Base-by-base conservation (phyloP, 108 stramenopile genomes). In the Stephanodiscus triporus region DNA sequence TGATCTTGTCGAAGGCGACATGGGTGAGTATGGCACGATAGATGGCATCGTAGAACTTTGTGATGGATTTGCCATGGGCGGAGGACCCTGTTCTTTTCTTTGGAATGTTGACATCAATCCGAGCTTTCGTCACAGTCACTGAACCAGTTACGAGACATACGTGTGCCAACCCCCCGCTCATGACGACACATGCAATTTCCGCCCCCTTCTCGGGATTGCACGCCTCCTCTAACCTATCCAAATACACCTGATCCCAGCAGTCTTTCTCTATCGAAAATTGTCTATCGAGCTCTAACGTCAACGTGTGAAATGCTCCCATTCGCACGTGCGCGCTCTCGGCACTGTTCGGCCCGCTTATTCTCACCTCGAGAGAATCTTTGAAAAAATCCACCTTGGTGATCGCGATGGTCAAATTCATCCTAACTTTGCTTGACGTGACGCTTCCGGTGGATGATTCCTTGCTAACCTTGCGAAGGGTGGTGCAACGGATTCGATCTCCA, bases 331-430 rank as follows among this genome's bases (percentile, higher is more conserved):
- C 81, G 34, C 81, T 89, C 78, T 97, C 94, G 22, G 69, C 81
- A 37, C 71, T 63, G 62, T 96, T 97, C 1, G 76, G 76, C 9
- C 98, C 98, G 22, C 82, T 88, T 29, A 98, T 66, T 20, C 97
- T 86, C 5, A 99, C 91, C 55, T 93, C 78, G 60, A 97, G 71
- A 11, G 87, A 80, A 56, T 95, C 90, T 1, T 91, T 72, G 80
- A 98, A 97, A 72, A 97, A 99, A 30, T 97, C 97, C 38, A 97
- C 83, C 51, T 87, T 91, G 58, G 89, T 86, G n/a, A 99, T 87
- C n/a, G 84, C 79, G 54, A 99, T 91, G 36, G 93, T 97, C 27
- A 99, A 76, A 57, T 87, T 95, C 76, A 98, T 72, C 0, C 97
- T 89, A 20, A 96, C 92, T 51, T 94, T 94, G 59, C 66, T 79